Conservation (phyloP, 148 eudicot genomes). For the Amaranthus hypochondriacus region DNA sequence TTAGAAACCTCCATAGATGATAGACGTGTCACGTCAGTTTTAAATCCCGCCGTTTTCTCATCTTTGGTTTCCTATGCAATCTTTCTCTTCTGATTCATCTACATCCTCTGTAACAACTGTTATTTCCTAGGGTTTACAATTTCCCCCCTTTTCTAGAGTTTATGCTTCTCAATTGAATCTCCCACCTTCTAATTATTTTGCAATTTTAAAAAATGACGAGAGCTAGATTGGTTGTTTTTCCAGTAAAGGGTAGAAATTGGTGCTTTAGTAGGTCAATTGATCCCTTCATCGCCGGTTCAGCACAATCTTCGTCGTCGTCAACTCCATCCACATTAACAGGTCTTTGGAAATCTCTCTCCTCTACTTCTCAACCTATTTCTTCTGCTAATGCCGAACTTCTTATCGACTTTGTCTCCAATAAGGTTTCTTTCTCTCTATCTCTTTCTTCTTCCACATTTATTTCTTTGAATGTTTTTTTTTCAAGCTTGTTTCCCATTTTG, state of each 20-base stretch:
- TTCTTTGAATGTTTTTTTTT: neutral
- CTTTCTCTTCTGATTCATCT: neutral
- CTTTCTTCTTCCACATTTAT: neutral
- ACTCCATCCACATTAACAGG: conserved; percentile 56
- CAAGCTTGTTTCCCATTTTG: neutral
- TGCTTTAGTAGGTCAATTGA: conserved; percentile 73
- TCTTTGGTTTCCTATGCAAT: neutral
- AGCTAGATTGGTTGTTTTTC: conserved; percentile 79
- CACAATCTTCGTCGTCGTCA: conserved; percentile 25
- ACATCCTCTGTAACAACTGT: neutral
- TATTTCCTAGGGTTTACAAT: conserved; percentile 7
- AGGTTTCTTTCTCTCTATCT: conserved; percentile 36
- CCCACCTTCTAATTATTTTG: neutral
- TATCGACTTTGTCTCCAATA: conserved; percentile 67
- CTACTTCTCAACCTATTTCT: conserved; percentile 29
- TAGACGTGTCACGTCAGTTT: no score
- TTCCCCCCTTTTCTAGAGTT: conserved; percentile 17
- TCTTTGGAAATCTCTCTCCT: conserved; percentile 49
- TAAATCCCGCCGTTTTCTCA: conserved; percentile 17
- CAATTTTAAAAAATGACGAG: conserved; percentile 33
- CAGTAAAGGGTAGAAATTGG: conserved; percentile 87
- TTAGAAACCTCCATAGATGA: no score
- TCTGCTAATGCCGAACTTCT: conserved; percentile 61
- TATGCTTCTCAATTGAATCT: neutral
- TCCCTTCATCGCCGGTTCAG: conserved; percentile 21